Evolutionary conservation across 1,284 basidiomycete genomes (phyloP), one percentile per base, ranked within the genome.

Genomic region (Lentinula novae-zelandiae): DNA sequence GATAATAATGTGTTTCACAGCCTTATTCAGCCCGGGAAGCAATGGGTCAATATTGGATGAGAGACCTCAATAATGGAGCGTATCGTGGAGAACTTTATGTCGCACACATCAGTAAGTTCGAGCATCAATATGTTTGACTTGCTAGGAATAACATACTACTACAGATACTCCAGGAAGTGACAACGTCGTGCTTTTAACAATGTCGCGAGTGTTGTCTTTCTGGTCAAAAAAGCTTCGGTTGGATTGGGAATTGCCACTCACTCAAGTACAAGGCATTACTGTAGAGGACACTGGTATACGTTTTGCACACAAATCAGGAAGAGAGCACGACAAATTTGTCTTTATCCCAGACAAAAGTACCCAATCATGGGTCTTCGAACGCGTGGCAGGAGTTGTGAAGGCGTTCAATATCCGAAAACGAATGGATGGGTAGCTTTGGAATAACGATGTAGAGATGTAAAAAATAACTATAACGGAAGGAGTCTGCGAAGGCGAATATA

Each of bases 1-100:
- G 6, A 57, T 46, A 33, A 58, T 53, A 62, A 52, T 50, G 53
- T 63, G 10, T 31, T 40, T 66, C 36, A 9, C 46, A 95, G 90
- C 85, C 95, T 0, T 99, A 93, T 76, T 91, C 90, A 55, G 82
- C 85, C 36, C 87, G 95, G 7, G 96, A 98, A 72, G 94, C 96
- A 0, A 78, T 95, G 3, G 97, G 97, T 5, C 97, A 99, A 73
- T 94, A 90, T 68, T 99, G 97, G 97, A 89, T 99, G 80, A 85
- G 82, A 82, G 96, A 97, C 70, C 78, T 98, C 27, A 92, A 95
- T 67, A 86, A 93, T 63, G 96, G 96, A 15, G 79, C 85, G 40
- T 96, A 90, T 74, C 85, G 93, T 65, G 79, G 84, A 67, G 96
- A 98, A 69, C 78, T 78, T 53, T 99, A 98, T 70, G 91, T 98